phyloP scores from a whole-genome alignment of 805 yeast genomes.

The Sungouiella thailandica region DNA sequence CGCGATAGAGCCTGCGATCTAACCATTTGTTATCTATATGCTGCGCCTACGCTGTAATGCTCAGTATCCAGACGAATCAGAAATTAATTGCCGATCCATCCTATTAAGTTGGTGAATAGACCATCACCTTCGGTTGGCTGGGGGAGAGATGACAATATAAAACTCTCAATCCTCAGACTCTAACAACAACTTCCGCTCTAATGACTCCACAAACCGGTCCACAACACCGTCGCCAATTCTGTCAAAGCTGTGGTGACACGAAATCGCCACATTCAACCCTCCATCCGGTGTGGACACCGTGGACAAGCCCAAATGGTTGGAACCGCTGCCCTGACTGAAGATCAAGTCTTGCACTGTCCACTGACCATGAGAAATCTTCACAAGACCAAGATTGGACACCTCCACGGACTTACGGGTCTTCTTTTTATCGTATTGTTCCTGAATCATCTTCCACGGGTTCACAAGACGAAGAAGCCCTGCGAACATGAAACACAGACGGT shows the following conservation, averaged over 20 bases:
- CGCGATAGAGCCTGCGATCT: too few relatives aligned
- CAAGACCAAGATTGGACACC: slow-evolving; percentile 12
- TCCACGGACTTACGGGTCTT: slow-evolving; percentile 9
- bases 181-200: background rate
- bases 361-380: slow-evolving; percentile 1
- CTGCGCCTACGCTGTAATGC: too few relatives aligned
- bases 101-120: too few relatives aligned
- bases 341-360: slow-evolving; percentile 7
- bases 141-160: too few relatives aligned
- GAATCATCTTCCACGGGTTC: slow-evolving; percentile 6
- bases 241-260: slow-evolving; percentile 7
- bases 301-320: slow-evolving; percentile 8
- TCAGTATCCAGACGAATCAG: too few relatives aligned
- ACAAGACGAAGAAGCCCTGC: slow-evolving; percentile 7
- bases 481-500: slow-evolving; percentile 4
- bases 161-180: background rate
- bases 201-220: background rate
- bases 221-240: background rate
- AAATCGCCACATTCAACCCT: slow-evolving; percentile 9
- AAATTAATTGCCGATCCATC: too few relatives aligned
- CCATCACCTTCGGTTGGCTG: too few relatives aligned
- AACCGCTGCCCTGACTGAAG: slow-evolving; percentile 11
- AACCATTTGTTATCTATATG: too few relatives aligned
- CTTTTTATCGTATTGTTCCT: background rate
- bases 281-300: slow-evolving; percentile 10